Percentiles rank a stretch among this genome's conserved stretches.
phyloP scores from a whole-genome alignment of 306 rosid species.

The Notholithocarpus densiflorus region DNA sequence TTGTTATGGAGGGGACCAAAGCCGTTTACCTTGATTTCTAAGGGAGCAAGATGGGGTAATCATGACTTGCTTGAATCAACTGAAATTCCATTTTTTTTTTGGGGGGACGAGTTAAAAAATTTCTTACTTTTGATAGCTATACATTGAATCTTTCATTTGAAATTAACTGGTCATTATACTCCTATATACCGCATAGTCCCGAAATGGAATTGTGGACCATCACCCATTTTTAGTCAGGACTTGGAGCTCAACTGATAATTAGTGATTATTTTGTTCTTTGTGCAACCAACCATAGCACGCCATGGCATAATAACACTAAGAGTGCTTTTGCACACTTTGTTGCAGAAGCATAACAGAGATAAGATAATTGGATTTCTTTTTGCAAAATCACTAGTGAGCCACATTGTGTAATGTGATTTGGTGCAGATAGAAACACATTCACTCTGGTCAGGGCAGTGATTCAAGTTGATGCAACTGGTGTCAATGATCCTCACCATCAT shows the following conservation, averaged over 20 bases:
- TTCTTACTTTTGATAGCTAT: neutral
- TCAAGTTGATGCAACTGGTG: neutral
- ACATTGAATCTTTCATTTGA: constrained; percentile 3
- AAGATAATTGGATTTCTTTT: neutral
- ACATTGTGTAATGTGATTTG: neutral
- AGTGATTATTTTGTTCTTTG: neutral
- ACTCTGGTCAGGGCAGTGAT: neutral
- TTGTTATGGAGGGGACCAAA: constrained; percentile 46
- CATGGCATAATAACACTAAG: neutral
- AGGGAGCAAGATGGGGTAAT: constrained; percentile 20
- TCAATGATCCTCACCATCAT: neutral
- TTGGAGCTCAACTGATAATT: neutral
- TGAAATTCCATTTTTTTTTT: neutral
- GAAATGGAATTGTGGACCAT: constrained; percentile 14
- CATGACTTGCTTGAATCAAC: constrained; percentile 15
- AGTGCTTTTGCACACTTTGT: neutral
- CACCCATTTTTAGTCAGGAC: constrained; percentile 13
- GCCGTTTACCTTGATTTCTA: constrained; percentile 25
- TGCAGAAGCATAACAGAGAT: neutral
- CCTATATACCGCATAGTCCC: neutral
- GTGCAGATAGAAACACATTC: neutral
- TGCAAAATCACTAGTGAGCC: neutral
- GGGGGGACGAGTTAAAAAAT: neutral
- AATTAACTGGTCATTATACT: neutral
- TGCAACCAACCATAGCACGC: neutral